These are phyloP conservation scores for Simplicillium aogashimaense DNA, from an alignment of 2,329 filamentous ascomycete species.

Conservation along the genomic window DNA sequence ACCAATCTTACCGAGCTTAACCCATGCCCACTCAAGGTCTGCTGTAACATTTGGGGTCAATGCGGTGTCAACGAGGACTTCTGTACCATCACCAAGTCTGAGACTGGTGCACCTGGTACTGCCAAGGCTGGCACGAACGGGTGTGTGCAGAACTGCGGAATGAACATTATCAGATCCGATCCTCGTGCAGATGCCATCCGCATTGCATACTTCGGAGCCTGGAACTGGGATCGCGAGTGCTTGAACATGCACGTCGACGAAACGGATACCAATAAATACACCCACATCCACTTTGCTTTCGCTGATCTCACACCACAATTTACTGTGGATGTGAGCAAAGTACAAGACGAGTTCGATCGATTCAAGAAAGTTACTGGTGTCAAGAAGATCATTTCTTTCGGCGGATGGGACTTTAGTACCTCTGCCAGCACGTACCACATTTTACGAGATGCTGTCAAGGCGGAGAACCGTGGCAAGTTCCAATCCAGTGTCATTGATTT, in stretches of 20 bases:
- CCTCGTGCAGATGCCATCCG: slow-evolving; percentile 13
- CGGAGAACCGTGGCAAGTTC: slow-evolving; percentile 26
- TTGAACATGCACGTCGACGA: slow-evolving; percentile 18
- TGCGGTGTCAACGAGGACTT: slow-evolving; percentile 29
- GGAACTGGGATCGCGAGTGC: slow-evolving; percentile 17
- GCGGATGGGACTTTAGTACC: slow-evolving; percentile 23
- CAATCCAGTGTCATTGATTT: too few species aligned
- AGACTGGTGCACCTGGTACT: slow-evolving; percentile 4
- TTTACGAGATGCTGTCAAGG: slow-evolving; percentile 17
- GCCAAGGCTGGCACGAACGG: slow-evolving; percentile 2
- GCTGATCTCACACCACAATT: slow-evolving; percentile 13
- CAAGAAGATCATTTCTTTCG: slow-evolving; percentile 24
- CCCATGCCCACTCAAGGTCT: slow-evolving; percentile 18
- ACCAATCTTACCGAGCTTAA: slow-evolving; percentile 12
- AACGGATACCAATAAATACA: slow-evolving; percentile 10
- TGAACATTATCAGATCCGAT: slow-evolving; percentile 8
- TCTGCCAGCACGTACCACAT: slow-evolving; percentile 14
- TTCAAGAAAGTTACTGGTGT: slow-evolving; percentile 17
- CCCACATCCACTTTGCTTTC: slow-evolving; percentile 23
- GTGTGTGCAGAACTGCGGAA: slow-evolving; percentile 6
- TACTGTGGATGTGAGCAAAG: slow-evolving; percentile 10
- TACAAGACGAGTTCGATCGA: slow-evolving; percentile 16
- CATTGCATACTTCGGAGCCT: slow-evolving; percentile 24
- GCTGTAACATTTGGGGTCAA: slow-evolving; percentile 24
- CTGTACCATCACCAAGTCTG: slow-evolving; percentile 14